Evolutionary conservation across 2,329 filamentous ascomycete species (phyloP).

Genomic region (Botrytis pseudocinerea): DNA sequence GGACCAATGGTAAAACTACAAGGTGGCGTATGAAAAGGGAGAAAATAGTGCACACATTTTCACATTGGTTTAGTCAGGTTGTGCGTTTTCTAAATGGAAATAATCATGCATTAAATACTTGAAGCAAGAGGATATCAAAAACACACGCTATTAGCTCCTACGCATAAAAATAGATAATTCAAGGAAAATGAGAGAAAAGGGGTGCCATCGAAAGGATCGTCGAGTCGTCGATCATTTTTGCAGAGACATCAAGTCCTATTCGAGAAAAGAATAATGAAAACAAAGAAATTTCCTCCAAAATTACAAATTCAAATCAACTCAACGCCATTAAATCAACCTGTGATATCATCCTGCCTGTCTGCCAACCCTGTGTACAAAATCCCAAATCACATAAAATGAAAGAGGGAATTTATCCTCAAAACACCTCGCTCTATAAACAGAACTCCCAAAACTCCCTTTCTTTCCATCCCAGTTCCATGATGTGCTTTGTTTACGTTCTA

Average conservation of each 20-base stretch:
- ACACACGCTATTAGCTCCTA: conserved; percentile 8
- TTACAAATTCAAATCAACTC: neutral
- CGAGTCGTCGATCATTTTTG: neutral
- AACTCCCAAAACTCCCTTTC: conserved; percentile 2
- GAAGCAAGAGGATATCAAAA: conserved; percentile 16
- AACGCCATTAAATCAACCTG: conserved; percentile 20
- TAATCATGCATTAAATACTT: conserved; percentile 9
- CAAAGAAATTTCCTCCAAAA: neutral
- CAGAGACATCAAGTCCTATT: neutral
- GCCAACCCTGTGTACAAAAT: conserved; percentile 16
- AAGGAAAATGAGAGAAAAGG: neutral
- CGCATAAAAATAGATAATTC: neutral
- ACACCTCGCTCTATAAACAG: conserved; percentile 23
- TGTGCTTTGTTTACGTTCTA: neutral
- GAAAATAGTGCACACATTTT: neutral
- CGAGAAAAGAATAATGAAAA: neutral
- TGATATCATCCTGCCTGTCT: conserved; percentile 20
- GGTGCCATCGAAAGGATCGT: neutral
- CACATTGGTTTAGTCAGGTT: neutral
- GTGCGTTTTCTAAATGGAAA: neutral
- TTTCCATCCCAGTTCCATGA: neutral
- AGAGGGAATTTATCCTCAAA: conserved; percentile 10
- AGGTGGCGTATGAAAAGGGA: neutral
- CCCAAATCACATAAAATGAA: conserved; percentile 8
- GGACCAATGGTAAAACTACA: neutral